Evolutionary conservation across 305 asterid genomes (phyloP), one percentile per base, ranked within the genome.

Genomic region (Solanum hybrid): DNA sequence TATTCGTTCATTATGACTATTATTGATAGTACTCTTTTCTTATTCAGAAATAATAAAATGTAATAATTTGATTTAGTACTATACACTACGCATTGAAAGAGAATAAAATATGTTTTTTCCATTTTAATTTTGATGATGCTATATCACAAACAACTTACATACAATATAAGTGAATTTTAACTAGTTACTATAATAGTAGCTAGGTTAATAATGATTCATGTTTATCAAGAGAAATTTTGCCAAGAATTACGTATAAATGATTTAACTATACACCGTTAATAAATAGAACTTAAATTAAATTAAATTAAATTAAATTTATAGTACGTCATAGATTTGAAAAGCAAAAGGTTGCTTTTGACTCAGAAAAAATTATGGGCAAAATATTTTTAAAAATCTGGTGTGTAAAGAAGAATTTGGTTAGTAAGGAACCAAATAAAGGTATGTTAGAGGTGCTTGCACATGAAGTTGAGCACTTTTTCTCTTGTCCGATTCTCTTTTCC

Each of bases 361-460:
- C 22, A 36, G 36, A 36, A 78, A 37, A 10, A 37, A 24, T n/a
- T 22, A 11, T 37, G 3, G 3, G 33, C 2, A 17, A 26, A 37
- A 92, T 41, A 27, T 5, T 57, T n/a, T 3, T 0, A 10, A 89
- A 91, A 92, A 92, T 91, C 92, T 88, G 88, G 41, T 37, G 10
- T 22, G 15, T 79, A 80, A 88, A 79, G 36, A 33, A 33, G 36
- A 33, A 33, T 17, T 38, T 24, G 86, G 31, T 92, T 89, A 80
- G 89, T 88, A 39, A 39, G 26, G 85, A 91, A 86, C 89, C 38
- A 90, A 73, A 5, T 73, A 27, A 93, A 91, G 89, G 86, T 80
- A 83, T 73, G 82, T 77, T 70, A 77, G 90, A 57, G 91, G 93
- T 93, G 92, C 97, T 95, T 95, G 93, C 95, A 87, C 92, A 93